Base-by-base conservation (phyloP, 495 filamentous ascomycete species). In the Aspergillus haitiensis region DNA sequence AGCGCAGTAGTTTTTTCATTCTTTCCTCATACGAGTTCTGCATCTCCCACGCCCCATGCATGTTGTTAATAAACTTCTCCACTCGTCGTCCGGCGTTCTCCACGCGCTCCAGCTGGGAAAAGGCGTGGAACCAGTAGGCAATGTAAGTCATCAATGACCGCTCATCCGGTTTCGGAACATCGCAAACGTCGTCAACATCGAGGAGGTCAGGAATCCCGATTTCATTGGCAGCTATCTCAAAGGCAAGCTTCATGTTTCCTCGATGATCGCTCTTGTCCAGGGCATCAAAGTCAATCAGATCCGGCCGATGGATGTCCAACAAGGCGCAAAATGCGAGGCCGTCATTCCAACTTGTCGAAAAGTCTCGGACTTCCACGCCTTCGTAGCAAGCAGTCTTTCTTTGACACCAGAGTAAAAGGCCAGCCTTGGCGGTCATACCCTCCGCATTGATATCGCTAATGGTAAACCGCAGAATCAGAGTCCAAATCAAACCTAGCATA, bases 41-140 rank as follows among this genome's bases (percentile, higher is more conserved):
- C 94, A 98, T 98, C 68, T 95, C 92, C 94, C 95, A 98, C 4
- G 94, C 92, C n/a, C 93, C 94, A 63, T 97, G 92, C 94, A 98
- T 98, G 68, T 94, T 97, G 68, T 89, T 91, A 47, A 98, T 90
- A 65, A 98, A 98, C 77, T 98, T 98, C 78, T 98, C 94, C 3
- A 98, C 94, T 58, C 94, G 84, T 55, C 94, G 84, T 3, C 94
- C 94, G 2, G 95, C 95, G 70, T 98, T 98, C 70, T 98, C 94
- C 11, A 98, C 95, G 62, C 92, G 84, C 73, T 98, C 94, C 84
- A 98, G 90, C 68, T 97, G 92, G 21, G 93, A 97, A 68, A 98
- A 98, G 58, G 94, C 95, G 67, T 98, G 94, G 82, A 98, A 98
- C 94, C 95, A 98, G 74, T 98, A 98, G 59, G 94, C 94, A 64